A percentile compares a stretch with the other conserved stretches of the same genome.
These are phyloP conservation scores for Cymbopogon flexuosus DNA, from an alignment of 202 grass and related monocot genomes.

Conservation along the genomic window DNA sequence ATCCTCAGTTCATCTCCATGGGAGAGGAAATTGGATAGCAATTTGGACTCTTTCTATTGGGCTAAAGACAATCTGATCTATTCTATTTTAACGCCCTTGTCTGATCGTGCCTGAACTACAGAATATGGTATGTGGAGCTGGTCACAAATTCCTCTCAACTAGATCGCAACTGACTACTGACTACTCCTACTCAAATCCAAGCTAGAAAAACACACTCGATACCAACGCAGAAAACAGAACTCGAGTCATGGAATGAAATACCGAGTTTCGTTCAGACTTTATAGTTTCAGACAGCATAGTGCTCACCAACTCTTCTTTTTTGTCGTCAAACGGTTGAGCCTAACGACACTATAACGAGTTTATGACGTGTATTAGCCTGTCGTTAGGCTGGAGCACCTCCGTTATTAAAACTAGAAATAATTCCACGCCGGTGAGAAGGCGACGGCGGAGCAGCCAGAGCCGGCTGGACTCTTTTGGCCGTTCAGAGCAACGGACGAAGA, in stretches of 20 bases:
- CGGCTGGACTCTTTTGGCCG: conserved; percentile 29
- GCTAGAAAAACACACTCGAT: not conserved
- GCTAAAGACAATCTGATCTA: conserved; percentile 23
- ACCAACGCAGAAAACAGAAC: not conserved
- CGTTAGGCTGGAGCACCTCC: not conserved
- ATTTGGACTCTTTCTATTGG: conserved; percentile 36
- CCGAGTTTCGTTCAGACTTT: not conserved
- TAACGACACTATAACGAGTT: not conserved
- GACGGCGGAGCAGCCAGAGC: conserved; percentile 36
- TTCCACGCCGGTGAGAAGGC: not conserved
- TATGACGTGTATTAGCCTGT: not conserved
- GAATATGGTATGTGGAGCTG: not conserved
- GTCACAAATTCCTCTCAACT: not conserved
- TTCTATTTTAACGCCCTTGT: conserved; percentile 24
- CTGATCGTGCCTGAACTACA: conserved; percentile 8
- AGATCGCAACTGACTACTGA: not conserved
- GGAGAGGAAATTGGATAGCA: conserved; percentile 1
- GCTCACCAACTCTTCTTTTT: not conserved
- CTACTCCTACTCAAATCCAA: not conserved
- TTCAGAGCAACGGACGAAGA: conserved; percentile 15
- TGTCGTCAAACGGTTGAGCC: not conserved
- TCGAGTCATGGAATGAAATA: not conserved
- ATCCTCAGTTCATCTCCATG: conserved; percentile 22
- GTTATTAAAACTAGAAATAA: not conserved
- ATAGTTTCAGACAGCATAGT: not conserved